Evolutionary conservation across 768 basidiomycete species (phyloP), one percentile per base, ranked within the genome.

Genomic region (Pholiota conissans): DNA sequence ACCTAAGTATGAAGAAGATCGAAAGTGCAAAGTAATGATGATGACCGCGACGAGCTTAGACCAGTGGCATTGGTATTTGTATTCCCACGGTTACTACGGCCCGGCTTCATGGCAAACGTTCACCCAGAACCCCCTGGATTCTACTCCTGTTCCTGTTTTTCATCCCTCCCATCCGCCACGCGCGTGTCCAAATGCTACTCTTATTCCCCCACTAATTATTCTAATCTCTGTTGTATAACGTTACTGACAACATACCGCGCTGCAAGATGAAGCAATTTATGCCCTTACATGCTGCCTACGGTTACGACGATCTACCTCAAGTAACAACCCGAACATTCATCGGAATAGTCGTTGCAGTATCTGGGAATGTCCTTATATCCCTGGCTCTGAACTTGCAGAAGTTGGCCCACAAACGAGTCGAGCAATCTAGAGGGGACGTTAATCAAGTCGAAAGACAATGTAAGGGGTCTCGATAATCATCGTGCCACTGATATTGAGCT

Each of bases 351-450:
- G 85, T 95, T 32, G 89, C 94, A 3, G 83, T 96, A 55, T 77
- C 80, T 7, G 95, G 95, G 29, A 96, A 96, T 67, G 73, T 95
- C 10, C 82, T 97, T 60, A 94, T 98, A 60, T 91, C 90, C 9
- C 80, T 95, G 22, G 95, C 93, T 14, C 80, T 98, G 61, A 97
- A 97, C 73, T 76, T 91, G 30, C 95, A 98, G 73, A 98, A 97
- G 69, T 82, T 96, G 16, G 93, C 93, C 1, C 95, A 96, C 74
- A 80, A 82, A 62, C 81, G 88, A 27, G 76, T 90, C 29, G 84
- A 85, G 62, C 74, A 67, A 27, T 69, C 67, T 60, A 69, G 68
- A 71, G 62, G 58, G 39, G 59, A 32, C 52, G 52, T 32, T 26
- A 53, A 50, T 28, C 47, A 45, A 53, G 57, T 50, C 55, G 52